phyloP scores from a whole-genome alignment of 1,284 basidiomycete genomes.

The Ganoderma lucidum region DNA sequence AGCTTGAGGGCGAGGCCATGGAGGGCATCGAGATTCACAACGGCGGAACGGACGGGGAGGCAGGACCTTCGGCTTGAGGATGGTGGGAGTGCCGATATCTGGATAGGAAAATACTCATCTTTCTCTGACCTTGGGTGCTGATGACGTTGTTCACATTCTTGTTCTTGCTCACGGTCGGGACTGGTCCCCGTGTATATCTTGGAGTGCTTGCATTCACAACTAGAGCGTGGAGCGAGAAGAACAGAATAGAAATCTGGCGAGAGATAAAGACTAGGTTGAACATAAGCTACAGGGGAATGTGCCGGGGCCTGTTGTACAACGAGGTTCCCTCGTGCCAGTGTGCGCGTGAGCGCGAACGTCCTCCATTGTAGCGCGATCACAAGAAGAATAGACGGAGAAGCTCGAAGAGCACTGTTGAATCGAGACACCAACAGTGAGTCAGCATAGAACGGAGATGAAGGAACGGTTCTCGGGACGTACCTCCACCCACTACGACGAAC shows the following conservation, averaged over 20 bases:
- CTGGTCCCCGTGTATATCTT: not conserved
- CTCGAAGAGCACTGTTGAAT: conserved; percentile 72
- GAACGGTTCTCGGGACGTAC: conserved; percentile 48
- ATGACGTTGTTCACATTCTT: not conserved
- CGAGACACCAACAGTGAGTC: not conserved
- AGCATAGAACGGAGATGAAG: conserved; percentile 11
- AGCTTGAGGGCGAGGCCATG: conserved; percentile 80
- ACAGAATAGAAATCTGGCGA: conserved; percentile 9
- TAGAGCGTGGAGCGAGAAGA: not conserved
- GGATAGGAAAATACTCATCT: conserved; percentile 1
- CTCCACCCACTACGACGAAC: conserved; percentile 81
- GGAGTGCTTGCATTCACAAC: not conserved
- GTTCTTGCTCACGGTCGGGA: not conserved
- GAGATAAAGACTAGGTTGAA: conserved; percentile 19
- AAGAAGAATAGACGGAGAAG: conserved; percentile 71
- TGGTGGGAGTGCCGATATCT: not conserved
- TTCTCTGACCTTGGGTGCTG: not conserved
- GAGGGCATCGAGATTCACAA: conserved; percentile 67
- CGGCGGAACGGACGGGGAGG: conserved; percentile 20
- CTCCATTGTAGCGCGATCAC: conserved; percentile 42
- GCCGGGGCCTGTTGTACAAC: conserved; percentile 34
- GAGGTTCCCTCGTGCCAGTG: conserved; percentile 26
- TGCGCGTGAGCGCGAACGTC: conserved; percentile 2
- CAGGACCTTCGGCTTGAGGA: conserved; percentile 22
- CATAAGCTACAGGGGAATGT: conserved; percentile 30